These are phyloP conservation scores for Pseudozyma tsukubaensis DNA, from an alignment of 1,284 basidiomycete species.

Conservation along the genomic window DNA sequence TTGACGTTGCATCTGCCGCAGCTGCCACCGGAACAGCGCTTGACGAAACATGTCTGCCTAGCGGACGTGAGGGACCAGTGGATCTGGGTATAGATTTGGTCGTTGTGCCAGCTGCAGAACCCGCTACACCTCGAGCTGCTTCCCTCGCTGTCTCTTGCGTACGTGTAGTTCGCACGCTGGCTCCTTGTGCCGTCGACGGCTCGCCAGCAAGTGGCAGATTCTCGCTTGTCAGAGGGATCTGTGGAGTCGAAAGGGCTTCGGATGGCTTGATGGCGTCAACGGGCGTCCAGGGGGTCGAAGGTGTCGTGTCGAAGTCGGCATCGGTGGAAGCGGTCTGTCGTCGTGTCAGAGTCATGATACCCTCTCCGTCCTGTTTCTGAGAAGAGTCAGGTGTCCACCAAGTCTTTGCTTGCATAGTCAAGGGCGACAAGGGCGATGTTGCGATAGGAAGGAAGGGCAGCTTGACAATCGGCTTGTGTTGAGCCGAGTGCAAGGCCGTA, in stretches of 20 bases:
- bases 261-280: slow-evolving; percentile 12
- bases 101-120: slow-evolving; percentile 12
- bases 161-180: slow-evolving; percentile 12
- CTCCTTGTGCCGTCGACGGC: slow-evolving; percentile 6
- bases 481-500: slow-evolving; percentile 50
- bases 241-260: slow-evolving; percentile 1
- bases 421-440: slow-evolving; percentile 77
- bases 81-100: slow-evolving; percentile 20
- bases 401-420: slow-evolving; percentile 28
- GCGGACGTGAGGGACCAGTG: slow-evolving; percentile 1
- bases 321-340: slow-evolving; percentile 21
- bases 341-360: slow-evolving; percentile 35
- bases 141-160: slow-evolving; percentile 19
- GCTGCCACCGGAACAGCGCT: neutral
- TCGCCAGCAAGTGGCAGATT: slow-evolving; percentile 17
- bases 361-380: slow-evolving; percentile 18
- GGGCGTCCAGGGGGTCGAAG: slow-evolving; percentile 36
- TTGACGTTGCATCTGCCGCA: slow-evolving; percentile 17
- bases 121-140: neutral
- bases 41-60: slow-evolving; percentile 3
- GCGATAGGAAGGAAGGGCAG: slow-evolving; percentile 90
- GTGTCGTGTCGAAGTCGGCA: slow-evolving; percentile 26
- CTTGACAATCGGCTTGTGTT: slow-evolving; percentile 77
- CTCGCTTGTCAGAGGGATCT: slow-evolving; percentile 30
- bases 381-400: slow-evolving; percentile 39